Base-by-base conservation (phyloP, 2,329 filamentous ascomycete species). In the Escovopsis weberi region DNA sequence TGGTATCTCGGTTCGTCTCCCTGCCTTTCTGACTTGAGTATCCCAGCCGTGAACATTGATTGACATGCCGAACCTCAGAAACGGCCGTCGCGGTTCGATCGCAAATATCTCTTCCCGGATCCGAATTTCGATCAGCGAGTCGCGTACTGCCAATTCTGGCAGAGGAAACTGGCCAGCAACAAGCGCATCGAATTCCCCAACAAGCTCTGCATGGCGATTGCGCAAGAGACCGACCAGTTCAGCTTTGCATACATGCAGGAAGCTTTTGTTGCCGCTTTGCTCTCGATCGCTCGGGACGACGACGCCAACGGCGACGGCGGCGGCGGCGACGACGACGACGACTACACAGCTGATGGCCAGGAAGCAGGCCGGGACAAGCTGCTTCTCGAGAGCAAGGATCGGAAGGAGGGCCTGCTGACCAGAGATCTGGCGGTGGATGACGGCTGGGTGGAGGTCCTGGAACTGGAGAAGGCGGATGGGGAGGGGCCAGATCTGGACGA, bases 171-270 rank as follows among this genome's bases (percentile, higher is more conserved):
- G 5, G 58, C 62, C 33, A 60, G 65, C 48, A 80, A 78, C 55
- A 63, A 73, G 46, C 65, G 70, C 8, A 62, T 82, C 35, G 69
- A 74, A 6, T 82, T 46, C 82, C 50, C 76, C 77, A 0, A 74
- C 52, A 62, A 65, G 46, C 64, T 82, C 4, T 75, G 71, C 53
- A 52, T 55, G 1, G 69, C 71, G n/a, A 70, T 82, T 46, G 78
- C 78, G 3, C 65, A 66, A 9, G 76, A 80, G 46, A 82, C 77
- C 1, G 59, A 72, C 26, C 68, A 68, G n/a, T 82, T 82, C 57
- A 78, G 74, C 49, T 82, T 82, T 54, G 78, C 78, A 0, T 82
- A 82, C 53, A 70, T 82, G 57, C 78, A 83, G 53, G 79, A 82
- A 55, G 78, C 75, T 0, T 82, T 82, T 53, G 74, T 82, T 1